Base-by-base conservation (phyloP, 345 rosid genomes). In the Sisymbrium altissimum region DNA sequence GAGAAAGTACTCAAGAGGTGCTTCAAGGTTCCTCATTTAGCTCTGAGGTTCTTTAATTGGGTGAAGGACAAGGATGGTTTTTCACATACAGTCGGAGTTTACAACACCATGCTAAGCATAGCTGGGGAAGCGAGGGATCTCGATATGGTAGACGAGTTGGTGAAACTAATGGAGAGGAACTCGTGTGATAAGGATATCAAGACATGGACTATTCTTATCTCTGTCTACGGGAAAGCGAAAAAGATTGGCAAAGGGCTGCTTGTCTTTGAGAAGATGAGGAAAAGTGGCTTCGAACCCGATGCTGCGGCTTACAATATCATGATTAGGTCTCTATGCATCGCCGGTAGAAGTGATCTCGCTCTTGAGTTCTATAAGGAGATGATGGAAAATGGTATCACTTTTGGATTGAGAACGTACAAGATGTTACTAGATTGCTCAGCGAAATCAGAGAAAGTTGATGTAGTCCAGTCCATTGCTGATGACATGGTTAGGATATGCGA, bases 1-100 rank as follows among this genome's bases (percentile, higher is more conserved):
- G 98, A 86, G 39, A 90, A 82, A 45, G 98, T 93, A 12, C 79
- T 93, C 54, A 87, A 90, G 60, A 80, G 93, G 70, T 90, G 96
- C 83, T 87, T 84, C 36, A 85, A 88, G 78, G 89, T 86, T 80
- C 93, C 98, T 17, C 90, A 84, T 74, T 81, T 83, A 54, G 97
- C 93, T 72, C 66, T 80, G 29, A 82, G 89, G 76, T 88, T 90
- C 83, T 88, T 88, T 74, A 77, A 60, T 62, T 93, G 98, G 95
- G 90, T 86, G 73, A 83, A 79, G 74, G 56, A 68, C 18, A 85
- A 79, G 66, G 81, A 85, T 62, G 88, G 80, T 41, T 90, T 78
- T 75, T 53, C 70, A 75, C 86, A 76, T 46, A 81, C 81, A 0
- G 84, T 88, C 1, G 73, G 71, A 63, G 79, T 56, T 74, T 90